Evolutionary conservation across 169 alveolate genomes (phyloP).

Genomic region (Fabrea salina): DNA sequence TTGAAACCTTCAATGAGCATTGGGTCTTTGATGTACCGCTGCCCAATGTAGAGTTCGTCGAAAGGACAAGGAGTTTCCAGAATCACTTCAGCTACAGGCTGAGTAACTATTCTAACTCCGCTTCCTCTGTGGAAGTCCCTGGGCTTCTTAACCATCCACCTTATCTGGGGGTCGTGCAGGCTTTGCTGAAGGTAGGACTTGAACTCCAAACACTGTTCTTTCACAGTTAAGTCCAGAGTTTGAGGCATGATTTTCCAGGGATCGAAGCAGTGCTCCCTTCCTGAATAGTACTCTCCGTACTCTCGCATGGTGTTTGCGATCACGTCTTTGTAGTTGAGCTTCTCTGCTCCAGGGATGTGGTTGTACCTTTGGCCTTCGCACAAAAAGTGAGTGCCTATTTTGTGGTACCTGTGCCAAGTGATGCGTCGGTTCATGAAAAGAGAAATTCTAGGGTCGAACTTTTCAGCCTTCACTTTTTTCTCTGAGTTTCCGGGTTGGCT

Average conservation of each 20-base stretch:
- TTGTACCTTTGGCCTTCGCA: conserved; percentile 29
- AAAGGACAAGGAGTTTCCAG: neutral
- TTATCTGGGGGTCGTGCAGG: neutral
- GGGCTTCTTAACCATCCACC: conserved; percentile 8
- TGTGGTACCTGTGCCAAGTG: neutral
- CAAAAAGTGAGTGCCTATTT: conserved; percentile 24
- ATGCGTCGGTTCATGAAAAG: neutral
- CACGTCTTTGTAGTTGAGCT: conserved; percentile 19
- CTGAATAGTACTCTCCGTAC: conserved; percentile 23
- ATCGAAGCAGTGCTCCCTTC: conserved; percentile 33
- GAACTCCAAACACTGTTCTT: conserved; percentile 19
- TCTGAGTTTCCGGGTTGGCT: too few relatives aligned
- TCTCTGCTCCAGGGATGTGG: conserved; percentile 33
- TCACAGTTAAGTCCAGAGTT: neutral
- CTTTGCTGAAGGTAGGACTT: neutral
- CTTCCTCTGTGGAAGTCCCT: conserved; percentile 27
- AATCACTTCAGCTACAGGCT: neutral
- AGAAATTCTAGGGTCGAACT: neutral
- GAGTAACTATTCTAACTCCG: conserved; percentile 22
- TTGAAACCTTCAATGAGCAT: conserved; percentile 39
- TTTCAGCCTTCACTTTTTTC: neutral
- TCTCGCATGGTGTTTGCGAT: conserved; percentile 10
- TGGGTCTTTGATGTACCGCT: conserved; percentile 47
- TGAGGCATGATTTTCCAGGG: conserved; percentile 16
- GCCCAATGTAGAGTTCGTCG: conserved; percentile 14